A percentile compares a stretch with the other conserved stretches of the same genome.
Evolutionary conservation across 1,284 basidiomycete genomes (phyloP).

Genomic region (Cutaneotrichosporon cutaneum): DNA sequence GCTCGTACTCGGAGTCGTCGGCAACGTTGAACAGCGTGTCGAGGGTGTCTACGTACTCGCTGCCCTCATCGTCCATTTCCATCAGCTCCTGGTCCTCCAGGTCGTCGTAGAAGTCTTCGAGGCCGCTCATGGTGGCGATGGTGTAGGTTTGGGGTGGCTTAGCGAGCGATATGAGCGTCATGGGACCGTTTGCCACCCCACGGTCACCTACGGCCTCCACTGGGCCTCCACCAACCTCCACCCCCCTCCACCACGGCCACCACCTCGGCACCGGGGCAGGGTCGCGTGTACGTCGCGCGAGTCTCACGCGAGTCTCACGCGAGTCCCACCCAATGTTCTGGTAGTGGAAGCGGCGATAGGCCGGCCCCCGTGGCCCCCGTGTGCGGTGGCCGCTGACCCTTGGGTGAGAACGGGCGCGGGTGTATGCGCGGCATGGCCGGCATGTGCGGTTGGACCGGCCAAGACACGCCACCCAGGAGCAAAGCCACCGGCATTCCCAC

Average conservation of each 20-base stretch:
- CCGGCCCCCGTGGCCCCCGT: too few species aligned
- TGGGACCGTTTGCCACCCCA: not conserved
- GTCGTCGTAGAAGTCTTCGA: slow-evolving; percentile 11
- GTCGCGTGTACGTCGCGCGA: not conserved
- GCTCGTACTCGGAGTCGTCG: slow-evolving; percentile 22
- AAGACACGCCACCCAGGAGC: not conserved
- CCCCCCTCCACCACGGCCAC: not conserved
- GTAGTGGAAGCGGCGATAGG: too few species aligned
- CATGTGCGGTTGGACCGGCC: not conserved
- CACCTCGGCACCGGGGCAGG: not conserved
- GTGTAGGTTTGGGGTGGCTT: not conserved
- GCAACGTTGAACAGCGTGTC: slow-evolving; percentile 22
- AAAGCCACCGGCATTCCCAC: not conserved
- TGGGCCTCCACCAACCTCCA: slow-evolving; percentile 1
- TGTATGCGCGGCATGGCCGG: too few species aligned
- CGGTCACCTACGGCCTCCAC: slow-evolving; percentile 1
- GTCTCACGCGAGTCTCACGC: not conserved
- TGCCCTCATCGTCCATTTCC: slow-evolving; percentile 24
- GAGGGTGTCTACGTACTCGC: slow-evolving; percentile 25
- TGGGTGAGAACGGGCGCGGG: not conserved
- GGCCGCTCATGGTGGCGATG: not conserved
- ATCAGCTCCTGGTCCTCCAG: slow-evolving; percentile 23
- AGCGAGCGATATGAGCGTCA: not conserved
- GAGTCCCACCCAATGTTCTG: not conserved
- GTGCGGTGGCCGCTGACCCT: too few species aligned